phyloP scores from a whole-genome alignment of 2,329 filamentous ascomycete species.

The Colletotrichum sublineola region DNA sequence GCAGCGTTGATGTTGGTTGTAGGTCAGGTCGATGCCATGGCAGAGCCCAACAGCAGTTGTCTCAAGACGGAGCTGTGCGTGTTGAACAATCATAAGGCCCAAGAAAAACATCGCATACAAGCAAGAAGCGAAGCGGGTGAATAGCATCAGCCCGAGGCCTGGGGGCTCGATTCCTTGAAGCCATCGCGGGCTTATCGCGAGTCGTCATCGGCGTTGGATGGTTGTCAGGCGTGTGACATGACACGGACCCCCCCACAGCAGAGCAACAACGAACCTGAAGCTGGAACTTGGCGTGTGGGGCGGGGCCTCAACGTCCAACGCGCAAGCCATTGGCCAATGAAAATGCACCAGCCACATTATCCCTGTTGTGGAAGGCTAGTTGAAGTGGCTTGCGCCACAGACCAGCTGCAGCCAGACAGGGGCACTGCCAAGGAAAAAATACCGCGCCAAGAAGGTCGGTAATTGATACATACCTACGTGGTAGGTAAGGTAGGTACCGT shows the following conservation, averaged over 20 bases:
- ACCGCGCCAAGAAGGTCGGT: not conserved
- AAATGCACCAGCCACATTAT: conserved; percentile 16
- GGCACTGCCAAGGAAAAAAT: conserved; percentile 32
- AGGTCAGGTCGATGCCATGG: not conserved
- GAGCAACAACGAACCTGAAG: conserved; percentile 15
- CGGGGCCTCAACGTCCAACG: too few species aligned
- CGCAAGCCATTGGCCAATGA: not conserved
- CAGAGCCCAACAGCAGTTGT: not conserved
- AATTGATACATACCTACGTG: too few species aligned
- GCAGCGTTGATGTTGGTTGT: not conserved
- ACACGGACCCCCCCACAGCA: not conserved
- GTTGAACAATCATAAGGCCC: not conserved
- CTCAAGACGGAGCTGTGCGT: not conserved
- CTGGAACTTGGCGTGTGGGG: conserved; percentile 8
- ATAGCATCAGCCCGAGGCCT: too few species aligned
- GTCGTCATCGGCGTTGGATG: not conserved
- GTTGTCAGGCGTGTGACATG: not conserved
- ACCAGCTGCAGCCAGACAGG: conserved; percentile 1
- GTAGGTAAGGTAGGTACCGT: too few species aligned
- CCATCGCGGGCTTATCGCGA: not conserved
- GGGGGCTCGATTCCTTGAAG: not conserved
- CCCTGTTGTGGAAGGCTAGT: not conserved
- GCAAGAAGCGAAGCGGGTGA: too few species aligned
- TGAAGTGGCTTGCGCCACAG: conserved; percentile 10
- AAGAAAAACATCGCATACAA: not conserved